Evolutionary conservation across 768 basidiomycete species (phyloP).

Genomic region (Amanita pallidorosea): DNA sequence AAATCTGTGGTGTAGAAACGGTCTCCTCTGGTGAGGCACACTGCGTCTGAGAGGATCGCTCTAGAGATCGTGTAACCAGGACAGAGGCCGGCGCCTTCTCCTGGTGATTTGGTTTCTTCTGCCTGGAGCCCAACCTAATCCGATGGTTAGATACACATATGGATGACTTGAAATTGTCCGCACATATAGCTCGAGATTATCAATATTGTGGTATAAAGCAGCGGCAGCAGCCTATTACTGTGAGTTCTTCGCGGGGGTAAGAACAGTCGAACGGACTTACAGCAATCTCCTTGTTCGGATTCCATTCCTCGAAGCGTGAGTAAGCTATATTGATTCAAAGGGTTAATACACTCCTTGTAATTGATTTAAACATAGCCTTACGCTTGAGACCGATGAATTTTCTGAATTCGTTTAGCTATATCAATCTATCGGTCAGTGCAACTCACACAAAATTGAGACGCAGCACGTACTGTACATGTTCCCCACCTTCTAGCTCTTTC

Average conservation of each 20-base stretch:
- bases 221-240: constrained; percentile 44
- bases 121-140: constrained; percentile 54
- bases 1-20: constrained; percentile 69
- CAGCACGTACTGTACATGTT: constrained; percentile 47
- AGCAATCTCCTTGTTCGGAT: constrained; percentile 43
- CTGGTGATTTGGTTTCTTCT: constrained; percentile 56
- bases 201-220: constrained; percentile 57
- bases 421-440: constrained; percentile 3
- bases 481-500: constrained; percentile 60
- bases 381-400: constrained; percentile 63
- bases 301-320: constrained; percentile 60
- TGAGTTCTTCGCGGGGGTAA: not conserved
- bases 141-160: not conserved
- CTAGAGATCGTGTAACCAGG: constrained; percentile 79
- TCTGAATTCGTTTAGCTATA: constrained; percentile 60
- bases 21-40: constrained; percentile 68
- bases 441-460: not conserved
- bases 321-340: constrained; percentile 34
- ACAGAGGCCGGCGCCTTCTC: constrained; percentile 65
- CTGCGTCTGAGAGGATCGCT: constrained; percentile 75
- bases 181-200: constrained; percentile 74
- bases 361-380: constrained; percentile 16
- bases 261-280: constrained; percentile 21
- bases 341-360: not conserved
- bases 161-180: constrained; percentile 13